Percentiles rank a stretch among this genome's conserved stretches.
Evolutionary conservation across 106 monocot genomes (phyloP).

Genomic region (Alisma plantagoaquatica): DNA sequence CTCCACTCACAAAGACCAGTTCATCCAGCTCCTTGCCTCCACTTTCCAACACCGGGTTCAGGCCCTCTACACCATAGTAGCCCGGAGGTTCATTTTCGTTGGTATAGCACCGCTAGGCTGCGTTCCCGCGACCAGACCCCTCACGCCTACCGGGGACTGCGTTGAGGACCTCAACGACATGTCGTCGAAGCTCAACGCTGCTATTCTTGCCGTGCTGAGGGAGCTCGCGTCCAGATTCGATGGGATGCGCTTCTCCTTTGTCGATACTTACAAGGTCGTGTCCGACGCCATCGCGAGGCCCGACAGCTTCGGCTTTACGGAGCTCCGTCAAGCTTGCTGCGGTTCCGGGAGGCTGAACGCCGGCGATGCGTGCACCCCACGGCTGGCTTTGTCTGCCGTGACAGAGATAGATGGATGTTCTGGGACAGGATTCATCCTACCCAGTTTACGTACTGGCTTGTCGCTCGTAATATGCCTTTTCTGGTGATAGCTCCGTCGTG

Average conservation of each 20-base stretch:
- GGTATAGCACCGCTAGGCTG: constrained; percentile 52
- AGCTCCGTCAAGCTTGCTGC: constrained; percentile 42
- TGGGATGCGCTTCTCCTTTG: constrained; percentile 34
- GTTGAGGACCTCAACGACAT: too few species aligned
- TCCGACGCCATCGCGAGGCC: too few species aligned
- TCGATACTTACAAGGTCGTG: constrained; percentile 30
- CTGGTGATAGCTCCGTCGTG: constrained; percentile 14
- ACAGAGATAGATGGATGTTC: constrained; percentile 49
- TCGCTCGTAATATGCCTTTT: constrained; percentile 38
- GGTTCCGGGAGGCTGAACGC: constrained; percentile 56
- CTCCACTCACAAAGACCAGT: constrained; percentile 45
- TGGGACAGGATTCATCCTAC: constrained; percentile 82
- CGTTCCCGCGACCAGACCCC: constrained; percentile 55
- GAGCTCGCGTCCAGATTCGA: constrained; percentile 43
- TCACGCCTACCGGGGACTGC: constrained; percentile 17
- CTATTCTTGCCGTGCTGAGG: too few species aligned
- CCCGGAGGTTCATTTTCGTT: constrained; percentile 31
- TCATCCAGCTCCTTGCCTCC: constrained; percentile 36
- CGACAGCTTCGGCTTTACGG: constrained; percentile 38
- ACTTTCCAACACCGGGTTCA: too few species aligned
- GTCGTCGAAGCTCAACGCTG: too few species aligned
- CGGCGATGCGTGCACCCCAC: constrained; percentile 51
- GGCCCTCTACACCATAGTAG: constrained; percentile 60
- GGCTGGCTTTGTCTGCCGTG: constrained; percentile 31
- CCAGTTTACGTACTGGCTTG: constrained; percentile 25